Evolutionary conservation across 805 yeast genomes (phyloP), one percentile per base, ranked within the genome.

Genomic region (Cyberlindnera mississippiensis): DNA sequence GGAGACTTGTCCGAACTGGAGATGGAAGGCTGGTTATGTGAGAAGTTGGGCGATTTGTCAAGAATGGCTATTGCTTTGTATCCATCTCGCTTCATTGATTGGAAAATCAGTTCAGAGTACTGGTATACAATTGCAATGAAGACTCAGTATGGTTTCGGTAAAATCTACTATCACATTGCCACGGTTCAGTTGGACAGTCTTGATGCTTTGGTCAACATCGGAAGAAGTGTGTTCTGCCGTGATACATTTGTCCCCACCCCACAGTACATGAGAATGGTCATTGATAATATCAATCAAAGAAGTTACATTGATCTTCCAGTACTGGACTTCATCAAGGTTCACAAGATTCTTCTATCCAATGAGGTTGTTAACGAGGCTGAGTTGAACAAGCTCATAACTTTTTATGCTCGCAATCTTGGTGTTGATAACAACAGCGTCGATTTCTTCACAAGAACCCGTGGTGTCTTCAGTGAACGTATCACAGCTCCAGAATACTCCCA

Each of bases 31-130:
- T 87, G 96, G 96, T 73, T 80, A 22, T 48, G 42, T 39, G 96
- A 87, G 60, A 83, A 88, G 56, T 63, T 87, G 38, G 96, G 95
- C 28, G 96, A 87, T 59, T 66, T 87, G 49, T 82, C 91, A 28
- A 67, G 95, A 56, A 85, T 87, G 89, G 91, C 95, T 10, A 85
- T 87, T 51, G 93, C 95, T 0, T 66, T 86, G 33, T 85, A 85
- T 53, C 82, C 89, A 7, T 81, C 89, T 2, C 75, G 83, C 38
- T 82, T 76, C 57, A 84, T 85, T 49, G 95, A 87, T 61, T 87
- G 96, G 96, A 84, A 85, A 59, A 62, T 80, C 15, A 75, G 87
- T 43, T 83, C 95, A 2, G 89, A 85, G 59, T 78, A 79, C 59
- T 87, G 96, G 96, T 87, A 87, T 55, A 70, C 77, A 19, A 70